Evolutionary conservation across 2,329 filamentous ascomycete species (phyloP).

Genomic region (Fusarium zealandicum): DNA sequence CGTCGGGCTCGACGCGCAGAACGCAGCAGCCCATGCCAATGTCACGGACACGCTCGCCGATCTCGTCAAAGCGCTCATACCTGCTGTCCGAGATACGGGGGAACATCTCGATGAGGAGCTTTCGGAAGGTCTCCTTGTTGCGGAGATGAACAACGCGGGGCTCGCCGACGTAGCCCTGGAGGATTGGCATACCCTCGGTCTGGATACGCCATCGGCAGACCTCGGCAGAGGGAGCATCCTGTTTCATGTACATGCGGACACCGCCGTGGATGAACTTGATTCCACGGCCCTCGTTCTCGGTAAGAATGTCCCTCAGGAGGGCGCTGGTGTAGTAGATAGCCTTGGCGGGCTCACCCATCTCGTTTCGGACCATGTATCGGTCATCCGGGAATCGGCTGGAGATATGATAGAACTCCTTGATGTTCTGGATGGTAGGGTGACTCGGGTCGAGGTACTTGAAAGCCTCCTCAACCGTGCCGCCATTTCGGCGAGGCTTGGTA

Average conservation of each 20-base stretch:
- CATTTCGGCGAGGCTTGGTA: slow-evolving; percentile 53
- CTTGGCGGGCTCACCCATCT: slow-evolving; percentile 84
- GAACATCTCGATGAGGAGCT: slow-evolving; percentile 94
- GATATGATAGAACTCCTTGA: slow-evolving; percentile 85
- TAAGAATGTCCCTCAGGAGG: slow-evolving; percentile 84
- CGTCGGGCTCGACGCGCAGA: slow-evolving; percentile 79
- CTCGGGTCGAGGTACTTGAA: slow-evolving; percentile 86
- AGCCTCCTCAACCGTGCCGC: slow-evolving; percentile 76
- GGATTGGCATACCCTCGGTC: slow-evolving; percentile 88
- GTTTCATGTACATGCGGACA: slow-evolving; percentile 99
- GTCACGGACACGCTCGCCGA: slow-evolving; percentile 80
- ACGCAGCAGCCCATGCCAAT: slow-evolving; percentile 93
- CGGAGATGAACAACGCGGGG: slow-evolving; percentile 76
- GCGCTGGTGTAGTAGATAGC: slow-evolving; percentile 96
- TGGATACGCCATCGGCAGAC: slow-evolving; percentile 96
- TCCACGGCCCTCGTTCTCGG: slow-evolving; percentile 85
- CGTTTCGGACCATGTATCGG: slow-evolving; percentile 96
- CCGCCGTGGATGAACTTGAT: slow-evolving; percentile 97
- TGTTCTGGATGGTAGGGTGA: slow-evolving; percentile 77
- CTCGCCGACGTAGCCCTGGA: slow-evolving; percentile 88
- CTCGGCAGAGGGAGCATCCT: slow-evolving; percentile 85
- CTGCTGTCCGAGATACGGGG: slow-evolving; percentile 80
- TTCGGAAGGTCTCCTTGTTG: slow-evolving; percentile 80
- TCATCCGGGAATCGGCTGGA: slow-evolving; percentile 85
- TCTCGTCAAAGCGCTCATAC: slow-evolving; percentile 82